phyloP scores from a whole-genome alignment of 768 basidiomycete species.

The Tulasnella sp. region DNA sequence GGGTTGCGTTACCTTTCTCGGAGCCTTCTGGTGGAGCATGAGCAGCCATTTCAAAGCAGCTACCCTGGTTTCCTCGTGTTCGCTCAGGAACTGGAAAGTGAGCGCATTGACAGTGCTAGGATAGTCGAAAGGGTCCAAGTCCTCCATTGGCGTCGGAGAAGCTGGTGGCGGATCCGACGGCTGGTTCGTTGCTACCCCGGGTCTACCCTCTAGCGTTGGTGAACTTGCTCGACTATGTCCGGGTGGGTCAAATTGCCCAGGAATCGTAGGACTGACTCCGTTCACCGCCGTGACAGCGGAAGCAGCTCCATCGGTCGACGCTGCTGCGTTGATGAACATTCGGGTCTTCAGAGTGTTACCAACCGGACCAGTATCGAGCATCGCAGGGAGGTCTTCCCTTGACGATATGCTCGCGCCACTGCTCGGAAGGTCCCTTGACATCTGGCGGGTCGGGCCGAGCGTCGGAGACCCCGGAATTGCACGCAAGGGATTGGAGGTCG shows the following conservation, averaged over 20 bases:
- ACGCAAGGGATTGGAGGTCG: slow-evolving; percentile 26
- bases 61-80: slow-evolving; percentile 93
- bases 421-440: background rate
- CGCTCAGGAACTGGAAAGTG: slow-evolving; percentile 90
- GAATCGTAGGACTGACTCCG: background rate
- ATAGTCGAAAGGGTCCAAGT: slow-evolving; percentile 79
- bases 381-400: slow-evolving; percentile 7
- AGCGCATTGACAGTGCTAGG: slow-evolving; percentile 88
- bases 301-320: background rate
- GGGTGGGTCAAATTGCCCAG: slow-evolving; percentile 26
- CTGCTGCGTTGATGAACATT: background rate
- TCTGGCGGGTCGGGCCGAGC: slow-evolving; percentile 29
- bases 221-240: slow-evolving; percentile 59
- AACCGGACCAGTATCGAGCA: slow-evolving; percentile 29
- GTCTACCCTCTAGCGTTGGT: slow-evolving; percentile 29
- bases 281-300: background rate
- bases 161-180: slow-evolving; percentile 18
- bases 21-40: slow-evolving; percentile 98
- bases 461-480: slow-evolving; percentile 31
- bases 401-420: slow-evolving; percentile 14
- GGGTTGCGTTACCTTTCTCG: slow-evolving; percentile 72
- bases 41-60: slow-evolving; percentile 96
- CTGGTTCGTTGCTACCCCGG: background rate
- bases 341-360: slow-evolving; percentile 31
- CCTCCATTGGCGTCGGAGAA: slow-evolving; percentile 18